Conservation (phyloP, 2,329 filamentous ascomycete species). For the Cryphonectria japonica region DNA sequence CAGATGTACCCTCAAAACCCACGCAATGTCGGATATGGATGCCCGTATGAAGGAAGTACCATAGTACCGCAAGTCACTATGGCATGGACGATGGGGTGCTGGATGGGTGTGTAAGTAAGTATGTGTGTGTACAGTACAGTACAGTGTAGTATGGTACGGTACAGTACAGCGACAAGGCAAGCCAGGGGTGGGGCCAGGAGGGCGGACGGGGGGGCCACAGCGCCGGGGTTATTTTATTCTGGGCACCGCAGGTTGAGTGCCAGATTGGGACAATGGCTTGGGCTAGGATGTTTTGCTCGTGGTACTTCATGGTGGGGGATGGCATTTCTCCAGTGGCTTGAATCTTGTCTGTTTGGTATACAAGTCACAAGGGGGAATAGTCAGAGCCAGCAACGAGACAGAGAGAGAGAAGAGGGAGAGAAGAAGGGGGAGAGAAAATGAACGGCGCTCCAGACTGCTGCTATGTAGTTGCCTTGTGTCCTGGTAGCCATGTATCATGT, state of each 20-base stretch:
- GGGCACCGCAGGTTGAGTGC: background rate
- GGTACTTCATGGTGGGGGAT: background rate
- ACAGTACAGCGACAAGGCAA: background rate
- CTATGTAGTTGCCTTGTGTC: background rate
- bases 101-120: background rate
- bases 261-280: background rate
- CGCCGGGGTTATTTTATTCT: constrained; percentile 18
- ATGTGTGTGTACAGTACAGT: background rate
- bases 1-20: constrained; percentile 17
- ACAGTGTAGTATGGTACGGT: constrained; percentile 6
- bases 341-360: background rate
- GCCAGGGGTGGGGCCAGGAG: background rate
- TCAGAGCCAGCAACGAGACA: no score
- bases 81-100: background rate
- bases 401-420: no score
- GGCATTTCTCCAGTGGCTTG: background rate
- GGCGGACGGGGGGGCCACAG: background rate
- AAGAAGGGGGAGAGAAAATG: background rate
- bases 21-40: constrained; percentile 22
- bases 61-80: background rate
- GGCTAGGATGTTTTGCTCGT: background rate
- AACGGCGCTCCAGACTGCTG: background rate
- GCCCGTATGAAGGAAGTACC: background rate
- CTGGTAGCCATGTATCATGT: background rate
- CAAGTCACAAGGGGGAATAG: background rate